Evolutionary conservation across 805 yeast genomes (phyloP).

Genomic region (Citeromyces matritensis): DNA sequence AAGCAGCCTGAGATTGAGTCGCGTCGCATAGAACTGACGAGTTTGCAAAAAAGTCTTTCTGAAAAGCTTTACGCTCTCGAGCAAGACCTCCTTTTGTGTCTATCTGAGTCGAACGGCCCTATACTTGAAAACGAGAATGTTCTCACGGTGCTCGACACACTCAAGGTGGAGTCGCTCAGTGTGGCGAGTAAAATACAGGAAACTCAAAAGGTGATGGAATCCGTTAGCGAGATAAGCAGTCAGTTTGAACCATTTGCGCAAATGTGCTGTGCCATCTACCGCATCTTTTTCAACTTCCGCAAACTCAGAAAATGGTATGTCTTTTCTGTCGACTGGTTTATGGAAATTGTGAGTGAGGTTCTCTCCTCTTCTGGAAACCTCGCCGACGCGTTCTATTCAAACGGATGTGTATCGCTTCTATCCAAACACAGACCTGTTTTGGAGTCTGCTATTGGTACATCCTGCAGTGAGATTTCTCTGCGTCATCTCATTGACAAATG

Average conservation of each 20-base stretch:
- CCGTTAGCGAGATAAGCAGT: conserved; percentile 31
- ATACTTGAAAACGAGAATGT: conserved; percentile 56
- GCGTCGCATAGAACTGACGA: conserved; percentile 35
- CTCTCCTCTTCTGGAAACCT: not conserved
- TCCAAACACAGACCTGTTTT: no score
- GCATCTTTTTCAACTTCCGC: conserved; percentile 25
- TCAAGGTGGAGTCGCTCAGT: conserved; percentile 47
- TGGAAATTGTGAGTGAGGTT: conserved; percentile 17
- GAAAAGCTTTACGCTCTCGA: conserved; percentile 42
- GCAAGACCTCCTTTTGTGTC: conserved; percentile 33
- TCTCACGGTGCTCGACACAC: conserved; percentile 39
- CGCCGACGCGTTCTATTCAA: no score
- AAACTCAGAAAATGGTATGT: conserved; percentile 38
- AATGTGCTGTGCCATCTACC: conserved; percentile 34
- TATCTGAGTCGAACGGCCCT: conserved; percentile 42
- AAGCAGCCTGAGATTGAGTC: conserved; percentile 55
- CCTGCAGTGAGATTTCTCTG: no score
- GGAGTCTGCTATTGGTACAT: no score
- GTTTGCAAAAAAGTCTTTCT: conserved; percentile 44
- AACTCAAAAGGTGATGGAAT: conserved; percentile 35
- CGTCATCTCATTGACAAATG: no score
- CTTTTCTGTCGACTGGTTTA: conserved; percentile 33
- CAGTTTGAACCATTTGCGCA: conserved; percentile 39
- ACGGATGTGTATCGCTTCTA: no score
- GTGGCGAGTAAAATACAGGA: conserved; percentile 38